phyloP scores from a whole-genome alignment of 345 rosid species.

The Gossypium rotundifolium region DNA sequence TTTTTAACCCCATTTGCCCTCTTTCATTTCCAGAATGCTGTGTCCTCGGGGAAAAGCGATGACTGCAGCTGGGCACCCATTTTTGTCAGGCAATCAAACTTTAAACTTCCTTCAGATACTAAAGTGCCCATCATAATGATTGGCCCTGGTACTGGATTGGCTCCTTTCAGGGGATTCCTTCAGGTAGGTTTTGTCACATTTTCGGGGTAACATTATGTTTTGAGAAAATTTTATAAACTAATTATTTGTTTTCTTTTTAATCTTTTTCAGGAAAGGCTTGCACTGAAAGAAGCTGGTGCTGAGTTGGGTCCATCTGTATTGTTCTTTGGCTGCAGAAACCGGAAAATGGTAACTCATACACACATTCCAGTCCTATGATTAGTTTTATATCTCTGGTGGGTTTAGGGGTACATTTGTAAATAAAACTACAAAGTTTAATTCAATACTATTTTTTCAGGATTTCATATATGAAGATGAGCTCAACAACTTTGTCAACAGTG shows the following conservation, averaged over 20 bases:
- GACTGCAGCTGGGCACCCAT: conserved; percentile 84
- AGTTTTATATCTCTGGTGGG: background rate
- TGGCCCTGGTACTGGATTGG: conserved; percentile 43
- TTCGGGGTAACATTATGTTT: background rate
- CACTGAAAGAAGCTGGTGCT: conserved; percentile 61
- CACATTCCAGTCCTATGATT: background rate
- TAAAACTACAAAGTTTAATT: conserved; percentile 6
- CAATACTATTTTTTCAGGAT: conserved; percentile 38
- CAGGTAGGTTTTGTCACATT: conserved; percentile 39
- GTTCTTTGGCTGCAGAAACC: conserved; percentile 96
- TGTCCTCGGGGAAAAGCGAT: conserved; percentile 55
- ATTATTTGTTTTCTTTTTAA: background rate
- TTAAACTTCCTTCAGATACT: conserved; percentile 76
- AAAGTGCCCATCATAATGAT: conserved; percentile 84
- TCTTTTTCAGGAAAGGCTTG: conserved; percentile 65
- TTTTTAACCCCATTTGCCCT: background rate
- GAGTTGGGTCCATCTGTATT: conserved; percentile 75
- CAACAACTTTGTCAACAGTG: conserved; percentile 47
- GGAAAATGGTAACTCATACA: conserved; percentile 46
- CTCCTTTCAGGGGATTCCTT: conserved; percentile 98
- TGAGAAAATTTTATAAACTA: background rate
- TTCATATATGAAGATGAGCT: conserved; percentile 86
- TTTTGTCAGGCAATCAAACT: conserved; percentile 87
- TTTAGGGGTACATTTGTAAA: background rate
- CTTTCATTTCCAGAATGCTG: conserved; percentile 42